Conservation (phyloP, 176 grass and related monocot species). For the Triticum aestivum region DNA sequence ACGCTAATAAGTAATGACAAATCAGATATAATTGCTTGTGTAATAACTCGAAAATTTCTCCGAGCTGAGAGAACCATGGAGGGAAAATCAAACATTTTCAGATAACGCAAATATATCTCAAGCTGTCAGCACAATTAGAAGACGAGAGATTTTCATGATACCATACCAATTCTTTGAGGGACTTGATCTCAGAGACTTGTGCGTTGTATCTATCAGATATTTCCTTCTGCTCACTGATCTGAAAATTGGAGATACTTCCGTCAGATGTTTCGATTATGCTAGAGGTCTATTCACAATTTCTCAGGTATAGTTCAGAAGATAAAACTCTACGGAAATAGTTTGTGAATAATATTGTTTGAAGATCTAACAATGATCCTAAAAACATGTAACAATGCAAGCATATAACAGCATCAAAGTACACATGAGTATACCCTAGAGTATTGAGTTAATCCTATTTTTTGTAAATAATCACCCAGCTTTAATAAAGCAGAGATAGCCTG, state of each 20-base stretch:
- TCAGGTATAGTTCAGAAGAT: conserved; percentile 8
- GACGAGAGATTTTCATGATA: conserved; percentile 23
- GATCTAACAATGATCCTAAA: conserved; percentile 1
- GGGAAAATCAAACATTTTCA: conserved; percentile 13
- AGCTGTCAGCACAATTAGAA: neutral
- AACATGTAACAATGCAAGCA: neutral
- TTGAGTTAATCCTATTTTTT: no score
- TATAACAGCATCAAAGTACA: neutral
- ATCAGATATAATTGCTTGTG: conserved; percentile 12
- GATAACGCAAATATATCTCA: conserved; percentile 19
- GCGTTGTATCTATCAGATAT: conserved; percentile 54
- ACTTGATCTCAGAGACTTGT: conserved; percentile 68
- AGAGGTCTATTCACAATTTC: conserved; percentile 20
- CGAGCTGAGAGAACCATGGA: neutral
- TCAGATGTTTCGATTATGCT: conserved; percentile 13
- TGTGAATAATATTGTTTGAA: neutral
- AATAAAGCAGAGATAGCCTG: no score
- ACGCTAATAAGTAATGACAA: neutral
- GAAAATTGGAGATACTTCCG: conserved; percentile 50
- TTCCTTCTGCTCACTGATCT: conserved; percentile 67
- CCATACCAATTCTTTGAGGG: conserved; percentile 82
- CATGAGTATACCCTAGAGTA: neutral
- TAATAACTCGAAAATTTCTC: neutral
- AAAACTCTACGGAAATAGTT: neutral
- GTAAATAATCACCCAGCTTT: no score